phyloP scores from a whole-genome alignment of 352 stramenopile genomes.

The Pythium dissotocum region DNA sequence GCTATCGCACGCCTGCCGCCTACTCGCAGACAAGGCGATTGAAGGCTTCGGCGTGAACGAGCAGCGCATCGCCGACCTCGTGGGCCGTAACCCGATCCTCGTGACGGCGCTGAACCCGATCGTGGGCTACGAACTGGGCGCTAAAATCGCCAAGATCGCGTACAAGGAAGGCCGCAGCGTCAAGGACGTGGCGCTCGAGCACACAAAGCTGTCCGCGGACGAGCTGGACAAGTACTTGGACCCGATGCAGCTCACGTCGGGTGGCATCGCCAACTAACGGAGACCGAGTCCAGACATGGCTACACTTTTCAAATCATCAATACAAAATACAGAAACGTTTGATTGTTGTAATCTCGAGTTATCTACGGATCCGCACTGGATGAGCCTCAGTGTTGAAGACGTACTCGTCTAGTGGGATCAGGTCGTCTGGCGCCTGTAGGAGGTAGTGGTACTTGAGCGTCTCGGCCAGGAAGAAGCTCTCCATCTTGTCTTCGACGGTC shows the following conservation, averaged over 20 bases:
- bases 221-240: slow-evolving; percentile 61
- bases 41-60: slow-evolving; percentile 48
- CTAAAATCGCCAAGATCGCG: slow-evolving; percentile 59
- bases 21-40: slow-evolving; percentile 50
- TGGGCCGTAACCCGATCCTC: slow-evolving; percentile 59
- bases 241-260: slow-evolving; percentile 44
- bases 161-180: slow-evolving; percentile 57
- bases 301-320: neutral
- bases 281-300: neutral
- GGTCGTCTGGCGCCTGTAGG: slow-evolving; percentile 77
- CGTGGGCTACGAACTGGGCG: slow-evolving; percentile 55
- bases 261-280: slow-evolving; percentile 42
- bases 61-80: slow-evolving; percentile 41
- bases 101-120: slow-evolving; percentile 61
- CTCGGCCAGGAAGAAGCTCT: slow-evolving; percentile 98
- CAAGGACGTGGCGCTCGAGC: slow-evolving; percentile 50
- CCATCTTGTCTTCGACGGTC: slow-evolving; percentile 94
- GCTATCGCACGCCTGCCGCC: slow-evolving; percentile 37
- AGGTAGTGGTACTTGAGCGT: slow-evolving; percentile 99
- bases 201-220: slow-evolving; percentile 40
- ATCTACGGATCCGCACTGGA: slow-evolving; percentile 72
- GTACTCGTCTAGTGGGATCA: slow-evolving; percentile 92
- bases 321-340: too few species aligned
- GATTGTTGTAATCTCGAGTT: neutral
- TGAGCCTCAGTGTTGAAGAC: slow-evolving; percentile 98